Evolutionary conservation across 1,284 basidiomycete species (phyloP), one percentile per base, ranked within the genome.

Genomic region (Neotropicomus parvogracilis): DNA sequence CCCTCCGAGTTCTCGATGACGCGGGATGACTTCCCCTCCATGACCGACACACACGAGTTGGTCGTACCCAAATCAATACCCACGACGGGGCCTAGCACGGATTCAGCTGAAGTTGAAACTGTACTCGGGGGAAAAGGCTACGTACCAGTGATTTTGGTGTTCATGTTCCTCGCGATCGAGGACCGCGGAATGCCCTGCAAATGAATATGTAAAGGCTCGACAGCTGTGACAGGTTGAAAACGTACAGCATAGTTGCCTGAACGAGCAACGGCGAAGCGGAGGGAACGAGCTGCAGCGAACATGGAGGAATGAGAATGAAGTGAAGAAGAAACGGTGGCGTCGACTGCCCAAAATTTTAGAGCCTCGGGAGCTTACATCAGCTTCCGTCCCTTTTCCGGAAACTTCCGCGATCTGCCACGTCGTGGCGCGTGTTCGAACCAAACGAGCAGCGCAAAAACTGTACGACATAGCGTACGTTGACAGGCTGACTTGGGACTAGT

Each of bases 1-100:
- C 95, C 95, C 77, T 99, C 95, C 11, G 94, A 76, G 77, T 99
- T 98, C 74, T 98, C 95, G 62, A 99, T 89, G 57, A 99, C 95
- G 59, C 91, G 88, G 48, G 95, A 82, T 40, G 85, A 88, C 75
- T 94, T 88, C 63, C 93, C 95, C 77, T 97, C 95, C 91, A 95
- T 97, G 58, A 95, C 80, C 44, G 91, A 87, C 54, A 95, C 91
- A 74, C 93, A 95, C 52, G 91, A 95, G 77, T 95, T 94, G 45
- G 88, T 91, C 41, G 88, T 90, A 38, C 88, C 88, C 75, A 91
- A 74, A 69, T 91, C 88, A 71, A 91, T 91, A 70, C 87, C 88
- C 64, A 91, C 75, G 42, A 90, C 88, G 29, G 88, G 88, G 55
- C 88, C 85, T 86, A 51, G 36, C 3, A 46, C 2, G 13, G 19